A percentile compares a stretch with the other conserved stretches of the same genome.
These are phyloP conservation scores for Pseudotsuga menziesii DNA, from an alignment of 75 land plant species.

Conservation along the genomic window DNA sequence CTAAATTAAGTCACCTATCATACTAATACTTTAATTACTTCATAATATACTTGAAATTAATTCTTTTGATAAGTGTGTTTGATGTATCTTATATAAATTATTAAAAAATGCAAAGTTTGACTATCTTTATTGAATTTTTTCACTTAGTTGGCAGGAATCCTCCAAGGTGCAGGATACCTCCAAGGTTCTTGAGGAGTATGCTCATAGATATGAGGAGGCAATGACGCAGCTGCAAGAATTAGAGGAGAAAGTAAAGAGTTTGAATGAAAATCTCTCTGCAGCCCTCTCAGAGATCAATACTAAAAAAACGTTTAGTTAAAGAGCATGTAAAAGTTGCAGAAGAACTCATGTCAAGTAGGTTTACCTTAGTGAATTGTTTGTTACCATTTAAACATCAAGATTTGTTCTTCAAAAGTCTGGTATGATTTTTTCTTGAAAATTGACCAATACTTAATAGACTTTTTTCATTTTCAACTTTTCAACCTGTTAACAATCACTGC, in stretches of 20 bases:
- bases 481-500: neutral
- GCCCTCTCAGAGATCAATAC: slow-evolving; percentile 35
- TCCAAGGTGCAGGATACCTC: too few relatives aligned
- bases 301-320: slow-evolving; percentile 48
- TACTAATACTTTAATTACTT: too few relatives aligned
- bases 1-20: too few relatives aligned
- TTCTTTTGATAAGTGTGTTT: too few relatives aligned
- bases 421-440: neutral
- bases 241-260: slow-evolving; percentile 35
- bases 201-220: slow-evolving; percentile 20
- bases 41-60: too few relatives aligned
- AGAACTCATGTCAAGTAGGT: slow-evolving; percentile 60
- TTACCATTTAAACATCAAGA: neutral
- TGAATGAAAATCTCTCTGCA: slow-evolving; percentile 38
- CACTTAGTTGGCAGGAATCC: too few relatives aligned
- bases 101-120: too few relatives aligned
- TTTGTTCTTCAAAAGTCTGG: neutral
- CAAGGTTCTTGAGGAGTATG: neutral
- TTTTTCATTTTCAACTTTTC: neutral
- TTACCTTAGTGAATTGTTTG: neutral
- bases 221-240: slow-evolving; percentile 21
- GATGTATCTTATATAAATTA: too few relatives aligned
- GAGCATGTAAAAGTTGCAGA: slow-evolving; percentile 67
- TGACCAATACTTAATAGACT: neutral
- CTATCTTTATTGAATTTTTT: too few relatives aligned